Evolutionary conservation across 2,329 filamentous ascomycete genomes (phyloP).

Genomic region (Coniosporium tulheliwenetii): DNA sequence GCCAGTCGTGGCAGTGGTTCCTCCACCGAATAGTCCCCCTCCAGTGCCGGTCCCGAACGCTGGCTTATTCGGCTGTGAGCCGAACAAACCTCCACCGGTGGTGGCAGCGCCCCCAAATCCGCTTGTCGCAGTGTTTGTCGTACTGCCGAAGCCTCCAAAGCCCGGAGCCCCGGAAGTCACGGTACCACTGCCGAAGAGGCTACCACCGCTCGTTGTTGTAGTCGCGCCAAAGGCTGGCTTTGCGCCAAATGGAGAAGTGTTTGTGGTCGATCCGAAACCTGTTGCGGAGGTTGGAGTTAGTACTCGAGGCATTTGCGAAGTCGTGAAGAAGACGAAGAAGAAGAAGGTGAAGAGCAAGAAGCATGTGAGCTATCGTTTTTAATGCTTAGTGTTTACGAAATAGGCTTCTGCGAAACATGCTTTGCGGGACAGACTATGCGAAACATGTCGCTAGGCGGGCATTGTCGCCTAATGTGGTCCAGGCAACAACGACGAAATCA

Average conservation of each 20-base stretch:
- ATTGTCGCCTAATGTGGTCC: no score
- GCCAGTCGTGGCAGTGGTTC: conserved; percentile 17
- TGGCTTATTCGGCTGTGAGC: conserved; percentile 25
- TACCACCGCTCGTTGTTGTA: conserved; percentile 12
- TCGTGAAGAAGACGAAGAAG: no score
- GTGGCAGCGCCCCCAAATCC: conserved; percentile 4
- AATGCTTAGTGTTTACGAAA: not conserved
- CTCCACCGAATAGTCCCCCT: conserved; percentile 18
- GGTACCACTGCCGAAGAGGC: conserved; percentile 10
- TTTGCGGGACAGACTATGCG: not conserved
- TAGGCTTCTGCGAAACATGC: not conserved
- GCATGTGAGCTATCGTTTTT: no score
- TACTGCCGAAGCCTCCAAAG: conserved; percentile 6
- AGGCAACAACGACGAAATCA: not conserved
- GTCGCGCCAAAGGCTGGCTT: conserved; percentile 13
- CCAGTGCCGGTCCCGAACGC: conserved; percentile 34
- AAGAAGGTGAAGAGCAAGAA: no score
- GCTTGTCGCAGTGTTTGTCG: conserved; percentile 6
- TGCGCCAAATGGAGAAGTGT: conserved; percentile 5
- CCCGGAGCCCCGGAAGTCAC: conserved; percentile 2
- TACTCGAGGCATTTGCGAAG: not conserved
- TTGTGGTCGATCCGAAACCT: conserved; percentile 7
- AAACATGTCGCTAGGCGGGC: not conserved
- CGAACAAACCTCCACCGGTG: conserved; percentile 15
- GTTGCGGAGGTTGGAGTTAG: not conserved